Evolutionary conservation across 2,329 filamentous ascomycete genomes (phyloP), one percentile per base, ranked within the genome.

Genomic region (Raffaelea arxii): DNA sequence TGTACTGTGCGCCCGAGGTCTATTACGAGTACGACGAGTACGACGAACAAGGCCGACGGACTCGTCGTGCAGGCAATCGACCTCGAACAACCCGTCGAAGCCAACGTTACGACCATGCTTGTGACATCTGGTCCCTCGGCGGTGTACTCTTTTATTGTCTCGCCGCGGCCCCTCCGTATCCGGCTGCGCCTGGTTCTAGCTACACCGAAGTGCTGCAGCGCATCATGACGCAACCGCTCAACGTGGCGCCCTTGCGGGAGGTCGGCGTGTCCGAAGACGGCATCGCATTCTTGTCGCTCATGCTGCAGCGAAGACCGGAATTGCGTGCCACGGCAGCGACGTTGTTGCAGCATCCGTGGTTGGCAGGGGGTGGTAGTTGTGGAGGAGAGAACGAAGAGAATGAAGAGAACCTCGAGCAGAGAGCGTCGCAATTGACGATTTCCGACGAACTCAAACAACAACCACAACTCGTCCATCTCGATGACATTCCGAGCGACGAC

Each of bases 1-100:
- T 98, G 4, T 98, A 97, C 65, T 97, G 92, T 62, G 92, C 92
- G 1, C 92, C 92, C 0, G 92, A 98, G 59, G 91, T 98, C 2
- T 98, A 97, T 58, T 88, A 85, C 7, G 80, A 82, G 49, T 84
- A 76, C 55, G 62, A 65, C 22, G 75, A 82, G 52, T 82, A 82
- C 43, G 84, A 94, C 56, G 82, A 85, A 55, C 70, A 79, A 42
- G 80, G 77, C n/a, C 83, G 80, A 54, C 74, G 79, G 56, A 74
- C 80, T 21, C 78, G 82, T 35, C 57, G 59, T 48, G 55, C 58
- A 12, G 62, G 65, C 53, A n/a, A n/a, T n/a, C n/a, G n/a, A n/a
- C n/a, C n/a, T n/a, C n/a, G n/a, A n/a, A n/a, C n/a, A n/a, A n/a
- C n/a, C n/a, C n/a, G n/a, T n/a, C n/a, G n/a, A n/a, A 75, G 65